Evolutionary conservation across 257 asterid species (phyloP).

Genomic region (Plantago ovata): DNA sequence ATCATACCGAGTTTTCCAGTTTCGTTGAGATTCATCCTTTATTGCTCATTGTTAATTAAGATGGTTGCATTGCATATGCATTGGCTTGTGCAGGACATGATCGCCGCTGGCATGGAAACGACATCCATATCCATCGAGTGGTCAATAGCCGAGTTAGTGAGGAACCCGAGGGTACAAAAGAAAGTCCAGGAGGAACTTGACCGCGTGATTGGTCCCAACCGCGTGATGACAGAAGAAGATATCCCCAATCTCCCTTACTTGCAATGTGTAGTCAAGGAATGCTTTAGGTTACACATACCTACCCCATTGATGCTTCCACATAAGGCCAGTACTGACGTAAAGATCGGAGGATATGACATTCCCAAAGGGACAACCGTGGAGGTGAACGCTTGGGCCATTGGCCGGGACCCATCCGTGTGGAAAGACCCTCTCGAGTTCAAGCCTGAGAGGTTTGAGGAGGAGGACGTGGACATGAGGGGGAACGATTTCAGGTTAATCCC

Average conservation of each 20-base stretch:
- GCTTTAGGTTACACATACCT: conserved; percentile 74
- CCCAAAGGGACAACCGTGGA: conserved; percentile 74
- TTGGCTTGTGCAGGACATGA: conserved; percentile 62
- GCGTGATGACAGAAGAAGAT: conserved; percentile 60
- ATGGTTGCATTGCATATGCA: background rate
- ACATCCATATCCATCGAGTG: conserved; percentile 71
- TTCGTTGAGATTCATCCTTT: too few species aligned
- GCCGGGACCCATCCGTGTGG: conserved; percentile 73
- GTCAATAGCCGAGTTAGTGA: conserved; percentile 74
- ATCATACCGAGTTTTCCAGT: background rate
- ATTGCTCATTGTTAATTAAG: background rate
- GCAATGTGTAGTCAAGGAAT: conserved; percentile 61
- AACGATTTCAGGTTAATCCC: conserved; percentile 71
- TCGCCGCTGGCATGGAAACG: conserved; percentile 90
- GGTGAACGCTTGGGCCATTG: conserved; percentile 80
- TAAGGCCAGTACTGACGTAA: conserved; percentile 54
- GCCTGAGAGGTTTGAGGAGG: conserved; percentile 77
- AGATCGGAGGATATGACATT: conserved; percentile 69
- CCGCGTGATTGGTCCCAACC: conserved; percentile 49
- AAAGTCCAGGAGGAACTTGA: conserved; percentile 78
- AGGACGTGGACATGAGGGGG: conserved; percentile 83
- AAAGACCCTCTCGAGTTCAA: conserved; percentile 61
- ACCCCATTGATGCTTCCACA: conserved; percentile 87
- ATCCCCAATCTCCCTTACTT: conserved; percentile 61
- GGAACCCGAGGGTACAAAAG: conserved; percentile 79